These are phyloP conservation scores for Colletotrichum sp. DNA, from an alignment of 2,329 filamentous ascomycete species.

Conservation along the genomic window DNA sequence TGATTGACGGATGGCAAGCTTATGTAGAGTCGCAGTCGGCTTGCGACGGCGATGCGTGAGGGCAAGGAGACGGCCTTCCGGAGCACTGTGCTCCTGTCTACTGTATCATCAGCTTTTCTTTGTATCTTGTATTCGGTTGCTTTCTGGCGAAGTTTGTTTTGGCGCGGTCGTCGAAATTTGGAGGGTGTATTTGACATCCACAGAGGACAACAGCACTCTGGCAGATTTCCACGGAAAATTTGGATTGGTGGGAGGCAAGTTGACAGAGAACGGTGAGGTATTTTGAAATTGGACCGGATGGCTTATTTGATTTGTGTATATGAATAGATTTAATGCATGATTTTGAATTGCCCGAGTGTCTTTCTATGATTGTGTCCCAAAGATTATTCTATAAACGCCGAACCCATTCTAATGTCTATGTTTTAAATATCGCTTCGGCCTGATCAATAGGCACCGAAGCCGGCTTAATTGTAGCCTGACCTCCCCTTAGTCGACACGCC, in stretches of 20 bases:
- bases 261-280: neutral
- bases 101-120: neutral
- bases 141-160: neutral
- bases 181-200: neutral
- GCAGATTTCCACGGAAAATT: neutral
- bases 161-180: neutral
- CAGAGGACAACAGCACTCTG: neutral
- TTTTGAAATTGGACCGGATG: neutral
- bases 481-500: neutral
- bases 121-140: neutral
- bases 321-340: neutral
- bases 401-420: neutral
- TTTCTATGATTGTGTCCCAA: neutral
- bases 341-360: neutral
- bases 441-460: neutral
- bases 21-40: neutral
- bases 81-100: neutral
- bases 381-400: neutral
- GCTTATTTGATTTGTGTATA: neutral
- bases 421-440: neutral
- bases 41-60: neutral
- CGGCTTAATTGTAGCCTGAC: conserved; percentile 2
- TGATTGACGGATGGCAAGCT: neutral
- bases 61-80: neutral
- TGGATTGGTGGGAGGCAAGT: neutral